Evolutionary conservation across 805 yeast species (phyloP), one percentile per base, ranked within the genome.

Genomic region (Teunomyces pallodes): DNA sequence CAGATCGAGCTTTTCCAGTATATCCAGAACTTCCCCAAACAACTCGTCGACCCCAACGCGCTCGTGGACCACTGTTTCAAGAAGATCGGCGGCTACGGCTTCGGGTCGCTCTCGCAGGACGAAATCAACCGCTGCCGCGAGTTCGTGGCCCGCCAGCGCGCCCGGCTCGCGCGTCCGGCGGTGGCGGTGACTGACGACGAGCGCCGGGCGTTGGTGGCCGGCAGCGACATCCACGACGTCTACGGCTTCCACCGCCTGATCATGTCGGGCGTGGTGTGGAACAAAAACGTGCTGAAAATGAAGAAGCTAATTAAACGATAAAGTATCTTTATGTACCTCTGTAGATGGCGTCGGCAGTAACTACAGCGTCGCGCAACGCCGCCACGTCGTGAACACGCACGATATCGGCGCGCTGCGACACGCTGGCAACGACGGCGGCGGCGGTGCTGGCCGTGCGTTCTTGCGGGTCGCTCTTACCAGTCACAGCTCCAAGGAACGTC

Each of bases 381-480:
- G 67, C 72, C 32, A 85, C 87, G 63, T 92, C 95, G 64, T 92
- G 99, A 3, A 91, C 96, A 41, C 99, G 72, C 1, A 92, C 87
- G 16, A 94, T 82, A 62, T 90, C 92, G 0, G 88, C 75, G 1
- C 86, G 84, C 56, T 80, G 83, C 9, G 85, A 84, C 32, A 90
- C 77, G 52, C 94, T 80, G 0, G 95, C 83, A 52, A 86, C 77
- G 2, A 87, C 79, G 0, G 89, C 74, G 0, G 96, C 87, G 8
- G 83, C 83, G 0, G 97, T 90, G 9, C 95, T 92, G 43, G 81
- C 67, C 1, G 81, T 81, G 48, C 98, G 76, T n/a, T 82, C 82
- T 0, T 64, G 52, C 1, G 96, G 81, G 1, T 60, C 69, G 2
- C 68, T 64, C 47, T 79, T 84, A 7, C 79, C 80, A 0, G 90